Conservation (phyloP, 441 rosid species). For the Gossypium trilobum region DNA sequence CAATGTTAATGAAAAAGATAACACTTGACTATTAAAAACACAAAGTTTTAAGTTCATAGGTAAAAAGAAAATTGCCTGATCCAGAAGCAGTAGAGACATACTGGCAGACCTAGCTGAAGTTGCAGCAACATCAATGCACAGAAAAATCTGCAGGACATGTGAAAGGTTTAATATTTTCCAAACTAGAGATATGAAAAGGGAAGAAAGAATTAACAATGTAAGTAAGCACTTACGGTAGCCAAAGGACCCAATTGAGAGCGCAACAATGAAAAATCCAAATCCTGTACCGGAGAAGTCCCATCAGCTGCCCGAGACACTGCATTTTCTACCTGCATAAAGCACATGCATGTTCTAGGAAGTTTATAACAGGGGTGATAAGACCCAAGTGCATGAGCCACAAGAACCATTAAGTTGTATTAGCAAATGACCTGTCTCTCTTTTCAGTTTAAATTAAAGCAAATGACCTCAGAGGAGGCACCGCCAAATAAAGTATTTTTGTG, state of each 20-base stretch:
- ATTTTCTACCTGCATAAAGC: slow-evolving; percentile 62
- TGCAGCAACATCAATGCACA: slow-evolving; percentile 90
- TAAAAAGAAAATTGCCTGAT: slow-evolving; percentile 51
- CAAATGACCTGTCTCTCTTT: background rate
- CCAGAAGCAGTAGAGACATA: slow-evolving; percentile 72
- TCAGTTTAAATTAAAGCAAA: background rate
- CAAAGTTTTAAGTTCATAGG: slow-evolving; percentile 17
- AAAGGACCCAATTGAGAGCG: slow-evolving; percentile 78
- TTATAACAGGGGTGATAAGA: slow-evolving; percentile 1
- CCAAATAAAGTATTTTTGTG: background rate
- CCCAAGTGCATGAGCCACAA: background rate
- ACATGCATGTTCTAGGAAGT: background rate
- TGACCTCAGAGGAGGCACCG: background rate
- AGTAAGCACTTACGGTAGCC: slow-evolving; percentile 64
- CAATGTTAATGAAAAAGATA: slow-evolving; percentile 14
- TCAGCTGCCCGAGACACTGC: slow-evolving; percentile 79
- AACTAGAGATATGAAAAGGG: background rate
- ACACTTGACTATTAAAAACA: slow-evolving; percentile 11
- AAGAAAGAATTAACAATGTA: slow-evolving; percentile 13
- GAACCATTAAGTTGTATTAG: background rate
- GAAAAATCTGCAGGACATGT: slow-evolving; percentile 58
- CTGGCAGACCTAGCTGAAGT: slow-evolving; percentile 75
- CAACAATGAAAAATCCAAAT: slow-evolving; percentile 64
- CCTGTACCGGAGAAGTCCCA: slow-evolving; percentile 61
- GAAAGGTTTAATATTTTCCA: slow-evolving; percentile 18